A percentile compares a stretch with the other conserved stretches of the same genome.
Conservation (phyloP, 306 rosid genomes). For the Ormosia emarginata region DNA sequence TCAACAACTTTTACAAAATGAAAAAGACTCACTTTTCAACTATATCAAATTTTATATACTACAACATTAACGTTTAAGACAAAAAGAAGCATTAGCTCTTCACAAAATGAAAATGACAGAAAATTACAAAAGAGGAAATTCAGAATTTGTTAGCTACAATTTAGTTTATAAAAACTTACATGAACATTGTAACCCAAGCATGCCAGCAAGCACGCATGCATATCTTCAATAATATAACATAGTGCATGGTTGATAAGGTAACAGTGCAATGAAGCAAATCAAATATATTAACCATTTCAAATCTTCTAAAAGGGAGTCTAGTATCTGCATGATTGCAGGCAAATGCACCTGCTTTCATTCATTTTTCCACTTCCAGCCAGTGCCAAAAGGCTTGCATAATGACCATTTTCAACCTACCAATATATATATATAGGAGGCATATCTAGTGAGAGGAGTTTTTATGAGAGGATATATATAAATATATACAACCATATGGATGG, state of each 20-base stretch:
- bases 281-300: neutral
- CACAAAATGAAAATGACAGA: neutral
- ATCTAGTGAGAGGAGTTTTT: no score
- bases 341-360: neutral
- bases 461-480: no score
- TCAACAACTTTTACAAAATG: slow-evolving; percentile 4
- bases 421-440: neutral
- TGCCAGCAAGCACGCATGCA: neutral
- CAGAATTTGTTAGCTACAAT: neutral
- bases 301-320: slow-evolving; percentile 10
- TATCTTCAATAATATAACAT: neutral
- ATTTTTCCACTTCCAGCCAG: neutral
- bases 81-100: neutral
- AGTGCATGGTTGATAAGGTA: neutral
- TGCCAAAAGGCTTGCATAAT: neutral
- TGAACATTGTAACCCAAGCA: neutral
- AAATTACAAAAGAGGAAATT: neutral
- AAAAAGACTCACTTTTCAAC: neutral
- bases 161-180: neutral
- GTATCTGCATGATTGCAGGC: neutral
- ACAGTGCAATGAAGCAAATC: slow-evolving; percentile 12
- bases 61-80: neutral
- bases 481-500: no score
- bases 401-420: neutral
- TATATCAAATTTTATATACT: neutral